Evolutionary conservation across 139 green algal species (phyloP), one percentile per base, ranked within the genome.

Genomic region (Haematococcus lacustris): DNA sequence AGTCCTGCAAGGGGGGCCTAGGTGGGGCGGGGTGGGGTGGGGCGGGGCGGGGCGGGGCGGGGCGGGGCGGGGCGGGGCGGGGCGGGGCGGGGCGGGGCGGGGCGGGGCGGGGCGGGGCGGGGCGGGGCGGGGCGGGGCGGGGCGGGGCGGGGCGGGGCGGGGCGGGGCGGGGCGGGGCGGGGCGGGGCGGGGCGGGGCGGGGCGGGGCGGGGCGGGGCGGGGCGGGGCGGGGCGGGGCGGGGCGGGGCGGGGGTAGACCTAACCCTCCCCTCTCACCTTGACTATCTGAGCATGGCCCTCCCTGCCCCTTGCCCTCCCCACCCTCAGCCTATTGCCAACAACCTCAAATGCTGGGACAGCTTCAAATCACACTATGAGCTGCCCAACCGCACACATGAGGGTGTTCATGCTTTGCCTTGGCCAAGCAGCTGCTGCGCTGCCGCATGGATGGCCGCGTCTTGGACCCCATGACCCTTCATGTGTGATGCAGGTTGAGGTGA

Each of bases 1-100:
- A 74, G 71, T 95, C 89, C 85, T 87, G 72, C 28, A 61, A 51
- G 6, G 4, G 17, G 23, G 4, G 17, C 7, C 53, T 7, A 4
- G 23, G 4, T 4, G 4, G 4, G 7, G 25, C 21, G 4, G 23
- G 43, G 30, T 51, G 35, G 1, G 40, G 25, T 25, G 66, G 2
- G n/a, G n/a, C n/a, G n/a, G n/a, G n/a, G n/a, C n/a, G n/a, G 38
- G 5, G 28, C 9, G 25, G 3, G 13, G 13, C 47, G 13, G 21
- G 13, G 47, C 47, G 21, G 21, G 21, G 13, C 21, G 47, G 13
- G 13, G 13, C 21, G 13, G 47, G 50, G 53, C 50, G 47, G 1
- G 65, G 43, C 4, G 25, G 62, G 32, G 25, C 34, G 26, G 43
- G 23, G 32, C 32, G 34, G 5, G 32, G 28, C 62, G 34, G 62